Base-by-base conservation (phyloP, 2,329 filamentous ascomycete genomes). In the Ophiosphaerella narmari region DNA sequence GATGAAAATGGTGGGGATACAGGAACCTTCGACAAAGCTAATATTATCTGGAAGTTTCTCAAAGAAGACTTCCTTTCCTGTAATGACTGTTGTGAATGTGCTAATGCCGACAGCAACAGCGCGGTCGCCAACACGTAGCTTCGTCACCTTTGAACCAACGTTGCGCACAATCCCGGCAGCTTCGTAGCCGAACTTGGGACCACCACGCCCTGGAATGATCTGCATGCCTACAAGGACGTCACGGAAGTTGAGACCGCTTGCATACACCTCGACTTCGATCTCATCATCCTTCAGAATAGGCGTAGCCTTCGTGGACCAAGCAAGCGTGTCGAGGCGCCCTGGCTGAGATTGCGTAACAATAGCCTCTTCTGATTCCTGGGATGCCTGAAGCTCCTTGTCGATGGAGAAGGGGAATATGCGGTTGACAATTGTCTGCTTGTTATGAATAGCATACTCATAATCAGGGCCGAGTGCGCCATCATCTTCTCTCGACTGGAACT, bases 41-140 rank as follows among this genome's bases (percentile, higher is more conserved):
- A 74, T 34, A 1, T 37, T 18, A n/a, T 66, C 60, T 2, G 71
- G 68, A 3, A 74, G 58, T 13, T 50, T 47, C 18, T 16, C 60
- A 45, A n/a, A 40, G 9, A 46, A n/a, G 2, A 12, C 18, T 26
- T 49, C 51, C 8, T n/a, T 12, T 2, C 2, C 31, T 7, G 31
- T 42, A 1, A 57, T n/a, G 2, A 6, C 7, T 1, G 52, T 50
- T 1, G 57, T 13, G 16, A 59, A 54, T 9, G 11, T 23, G 5
- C 48, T 39, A 8, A 16, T 14, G 6, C 24, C 38, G 7, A 60
- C 8, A 9, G 26, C 26, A 4, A 55, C 8, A 6, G 60, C 57
- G 7, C 65, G 52, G 38, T 68, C 63, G 2, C 65, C 65, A 1
- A 54, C 38, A 1, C 4, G 4, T n/a, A 62, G 23, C 0, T 49